phyloP scores from a whole-genome alignment of 495 filamentous ascomycete genomes.

The Aspergillus ostianus region DNA sequence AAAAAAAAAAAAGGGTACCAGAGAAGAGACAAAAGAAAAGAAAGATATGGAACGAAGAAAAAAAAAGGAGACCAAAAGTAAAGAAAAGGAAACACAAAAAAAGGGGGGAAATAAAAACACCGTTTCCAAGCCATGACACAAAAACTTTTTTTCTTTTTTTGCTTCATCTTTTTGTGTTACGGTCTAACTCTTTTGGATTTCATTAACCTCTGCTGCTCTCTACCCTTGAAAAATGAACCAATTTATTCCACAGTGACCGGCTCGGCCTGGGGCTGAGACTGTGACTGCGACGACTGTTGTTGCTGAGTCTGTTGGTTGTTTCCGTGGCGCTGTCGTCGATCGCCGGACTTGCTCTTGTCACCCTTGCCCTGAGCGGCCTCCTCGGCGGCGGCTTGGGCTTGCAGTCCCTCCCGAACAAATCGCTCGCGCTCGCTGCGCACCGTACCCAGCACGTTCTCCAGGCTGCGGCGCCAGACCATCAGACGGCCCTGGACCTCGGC shows the following conservation, averaged over 20 bases:
- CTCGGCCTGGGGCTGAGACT: slow-evolving; percentile 33
- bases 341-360: slow-evolving; percentile 28
- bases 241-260: slow-evolving; percentile 11
- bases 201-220: not conserved
- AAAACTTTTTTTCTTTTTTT: slow-evolving; percentile 24
- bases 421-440: slow-evolving; percentile 76
- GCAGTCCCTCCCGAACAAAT: slow-evolving; percentile 45
- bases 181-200: slow-evolving; percentile 2
- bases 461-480: slow-evolving; percentile 81
- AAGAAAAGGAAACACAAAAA: slow-evolving; percentile 22
- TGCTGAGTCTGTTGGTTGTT: slow-evolving; percentile 22
- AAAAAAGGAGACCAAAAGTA: slow-evolving; percentile 21
- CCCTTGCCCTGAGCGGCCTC: slow-evolving; percentile 27
- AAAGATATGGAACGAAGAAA: slow-evolving; percentile 12
- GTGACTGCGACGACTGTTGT: slow-evolving; percentile 15
- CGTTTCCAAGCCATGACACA: slow-evolving; percentile 30
- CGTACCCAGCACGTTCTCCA: slow-evolving; percentile 71
- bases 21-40: slow-evolving; percentile 1
- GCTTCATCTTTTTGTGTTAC: slow-evolving; percentile 2
- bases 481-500: slow-evolving; percentile 83
- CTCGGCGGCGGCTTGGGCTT: slow-evolving; percentile 32
- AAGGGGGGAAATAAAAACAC: slow-evolving; percentile 19
- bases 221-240: not conserved
- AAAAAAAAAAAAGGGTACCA: slow-evolving; percentile 4
- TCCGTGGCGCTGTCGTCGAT: slow-evolving; percentile 33